Evolutionary conservation across 805 yeast genomes (phyloP), one percentile per base, ranked within the genome.

Genomic region (Kurtzmaniella fragi): DNA sequence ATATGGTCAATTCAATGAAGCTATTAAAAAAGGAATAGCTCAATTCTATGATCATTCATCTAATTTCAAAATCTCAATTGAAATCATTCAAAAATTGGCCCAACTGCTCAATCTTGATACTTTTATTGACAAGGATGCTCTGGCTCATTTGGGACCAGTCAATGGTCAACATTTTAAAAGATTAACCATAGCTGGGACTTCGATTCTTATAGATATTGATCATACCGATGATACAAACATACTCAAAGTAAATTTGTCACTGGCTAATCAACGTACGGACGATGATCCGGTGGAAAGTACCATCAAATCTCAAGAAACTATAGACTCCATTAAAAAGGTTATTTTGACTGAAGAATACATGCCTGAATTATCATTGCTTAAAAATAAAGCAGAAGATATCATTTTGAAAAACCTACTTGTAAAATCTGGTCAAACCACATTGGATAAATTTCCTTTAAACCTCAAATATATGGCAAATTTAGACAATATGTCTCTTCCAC

Each of bases 181-280:
- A 38, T 52, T 68, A 35, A 58, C 71, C 11, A 68, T 68, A 28
- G 74, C 73, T 1, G 73, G 73, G 8, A 55, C 68, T 2, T 52
- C 59, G 14, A 61, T 67, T 6, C 54, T 68, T 26, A 52, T 68
- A 15, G 74, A 68, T 40, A 56, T 68, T 23, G 74, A 68, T 39
- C 64, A 63, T 37, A 36, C 48, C 2, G 58, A 49, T 28, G 59
- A 56, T 37, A 44, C 31, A 6, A 44, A 36, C 4, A 57, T 64
- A 6, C 42, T 57, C 8, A 43, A 59, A 17, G 61, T 67, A 11
- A 51, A 62, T 5, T 51, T 67, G 31, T 67, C 73, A 0, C 61
- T 62, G 56, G 71, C 64, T 1, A 59, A 52, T 34, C 27, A 23
- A 13, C 30, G 20, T 10, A 33, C 14, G 27, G 20, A 34, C 23